Evolutionary conservation across 768 basidiomycete genomes (phyloP), one percentile per base, ranked within the genome.

Genomic region (Leccinum variicolor): DNA sequence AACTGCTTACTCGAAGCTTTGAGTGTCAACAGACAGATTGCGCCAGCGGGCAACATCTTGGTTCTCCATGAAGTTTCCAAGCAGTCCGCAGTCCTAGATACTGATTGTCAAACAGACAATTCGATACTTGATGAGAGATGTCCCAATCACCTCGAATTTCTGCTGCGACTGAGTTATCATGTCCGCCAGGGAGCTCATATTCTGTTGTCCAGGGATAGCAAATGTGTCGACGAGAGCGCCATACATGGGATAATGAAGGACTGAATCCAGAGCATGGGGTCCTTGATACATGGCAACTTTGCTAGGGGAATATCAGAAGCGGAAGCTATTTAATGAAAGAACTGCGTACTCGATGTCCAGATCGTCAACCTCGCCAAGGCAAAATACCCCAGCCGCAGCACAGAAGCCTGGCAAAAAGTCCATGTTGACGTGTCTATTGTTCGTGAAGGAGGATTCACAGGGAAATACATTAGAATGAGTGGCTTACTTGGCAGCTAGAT

Each of bases 51-150:
- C 82, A 11, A 88, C 56, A 66, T 91, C 89, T 60, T 90, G 88
- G 68, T 91, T 90, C 73, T 90, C 89, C 33, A 92, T 69, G 73
- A 92, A 92, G 64, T 88, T 90, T 1, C 90, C 90, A 3, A 91
- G 80, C 14, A 74, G 55, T 21, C 66, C 57, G 17, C 52, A 48
- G 46, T 70, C 70, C 69, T 69, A 48, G 14, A 34, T 49, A 26
- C 23, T n/a, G 39, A 36, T 31, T 28, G 52, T 64, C 23, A 51
- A 46, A 10, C 26, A 41, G 31, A 29, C 19, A 9, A 14, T 9
- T 21, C 7, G 4, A 52, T 36, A 8, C 1, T 17, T 19, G 46
- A 17, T 26, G 69, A 43, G 2, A 3, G 26, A 17, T 25, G 21
- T 34, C 15, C 21, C 17, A 43, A 46, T 55, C 47, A 70, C 84